Base-by-base conservation (phyloP, 129 eudicot genomes). In the Scalesia atractyloides region DNA sequence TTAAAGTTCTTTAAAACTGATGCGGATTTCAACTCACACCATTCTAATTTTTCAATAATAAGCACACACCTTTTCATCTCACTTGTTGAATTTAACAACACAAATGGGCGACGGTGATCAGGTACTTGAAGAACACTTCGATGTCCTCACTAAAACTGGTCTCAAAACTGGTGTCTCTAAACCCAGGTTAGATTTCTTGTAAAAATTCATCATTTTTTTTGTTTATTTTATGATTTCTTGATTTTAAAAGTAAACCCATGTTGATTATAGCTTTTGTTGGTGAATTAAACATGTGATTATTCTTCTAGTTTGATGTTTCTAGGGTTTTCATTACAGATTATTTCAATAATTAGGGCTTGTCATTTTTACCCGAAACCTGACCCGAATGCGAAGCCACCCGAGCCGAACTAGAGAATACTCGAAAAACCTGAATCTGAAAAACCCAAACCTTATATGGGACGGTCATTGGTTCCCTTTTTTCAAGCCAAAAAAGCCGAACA, bases 91-190 rank as follows among this genome's bases (percentile, higher is more conserved):
- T 65, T 3, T 18, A 70, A 53, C 10, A 11, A 18, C 33, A 20
- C 4, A 43, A 64, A 78, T 78, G 82, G 77, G 72, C 50, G 33
- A 78, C 3, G 72, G 41, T 53, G 67, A 77, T 65, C 56, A 74
- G 30, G 9, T 33, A 47, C 64, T 77, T 1, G 75, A 74, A 76
- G 96, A 86, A 81, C 73, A 71, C 76, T 78, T 93, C 34, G 98
- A 93, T 26, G 84, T 89, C 53, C 87, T 93, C 69, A 88, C 91
- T 15, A 87, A 80, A 84, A 50, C 84, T 63, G 98, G 97, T 47
- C 80, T 82, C 7, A 87, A 83, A 82, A 89, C 96, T 48, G 98
- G 96, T 46, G 0, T 82, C 73, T 73, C 90, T 47, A 93, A 93
- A 75, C 86, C 95, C 80, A 93, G 97, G 98, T 83, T 26, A 52